Conservation (phyloP, 176 grass and related monocot species). For the Canna indica region DNA sequence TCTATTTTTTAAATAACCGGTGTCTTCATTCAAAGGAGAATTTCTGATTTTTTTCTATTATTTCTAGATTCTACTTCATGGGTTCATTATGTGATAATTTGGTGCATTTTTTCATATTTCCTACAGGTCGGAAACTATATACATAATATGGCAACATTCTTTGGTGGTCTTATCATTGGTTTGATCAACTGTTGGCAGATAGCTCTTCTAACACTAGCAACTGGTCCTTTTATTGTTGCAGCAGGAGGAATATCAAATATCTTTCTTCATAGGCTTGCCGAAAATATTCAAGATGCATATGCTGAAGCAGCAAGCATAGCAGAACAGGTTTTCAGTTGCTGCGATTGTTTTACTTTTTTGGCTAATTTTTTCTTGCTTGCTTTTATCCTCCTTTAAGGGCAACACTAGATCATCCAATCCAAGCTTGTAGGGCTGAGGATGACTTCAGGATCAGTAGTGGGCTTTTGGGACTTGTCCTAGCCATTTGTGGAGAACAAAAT, state of each 20-base stretch:
- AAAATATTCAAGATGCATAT: conserved; percentile 99
- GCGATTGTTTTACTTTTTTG: not conserved
- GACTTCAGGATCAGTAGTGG: not conserved
- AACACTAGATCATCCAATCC: not conserved
- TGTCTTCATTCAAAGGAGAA: not conserved
- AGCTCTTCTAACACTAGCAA: conserved; percentile 89
- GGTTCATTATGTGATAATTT: conserved; percentile 20
- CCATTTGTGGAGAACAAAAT: too few relatives aligned
- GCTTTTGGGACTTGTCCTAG: too few relatives aligned
- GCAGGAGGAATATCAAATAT: conserved; percentile 99
- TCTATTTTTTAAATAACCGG: not conserved
- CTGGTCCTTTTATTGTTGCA: conserved; percentile 96
- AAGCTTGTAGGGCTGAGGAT: not conserved
- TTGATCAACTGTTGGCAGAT: conserved; percentile 98
- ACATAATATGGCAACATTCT: conserved; percentile 98
- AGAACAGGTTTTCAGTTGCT: conserved; percentile 60
- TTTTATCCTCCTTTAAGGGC: not conserved
- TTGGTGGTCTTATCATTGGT: conserved; percentile 88
- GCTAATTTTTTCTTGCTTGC: not conserved
- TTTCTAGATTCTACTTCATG: conserved; percentile 11
- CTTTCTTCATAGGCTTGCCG: conserved; percentile 95
- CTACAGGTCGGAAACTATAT: conserved; percentile 92
- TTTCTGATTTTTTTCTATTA: not conserved
- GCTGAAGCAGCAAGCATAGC: conserved; percentile 96
- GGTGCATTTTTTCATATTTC: conserved; percentile 18